phyloP scores from a whole-genome alignment of 2,329 filamentous ascomycete genomes.

The Penicillium sp. region DNA sequence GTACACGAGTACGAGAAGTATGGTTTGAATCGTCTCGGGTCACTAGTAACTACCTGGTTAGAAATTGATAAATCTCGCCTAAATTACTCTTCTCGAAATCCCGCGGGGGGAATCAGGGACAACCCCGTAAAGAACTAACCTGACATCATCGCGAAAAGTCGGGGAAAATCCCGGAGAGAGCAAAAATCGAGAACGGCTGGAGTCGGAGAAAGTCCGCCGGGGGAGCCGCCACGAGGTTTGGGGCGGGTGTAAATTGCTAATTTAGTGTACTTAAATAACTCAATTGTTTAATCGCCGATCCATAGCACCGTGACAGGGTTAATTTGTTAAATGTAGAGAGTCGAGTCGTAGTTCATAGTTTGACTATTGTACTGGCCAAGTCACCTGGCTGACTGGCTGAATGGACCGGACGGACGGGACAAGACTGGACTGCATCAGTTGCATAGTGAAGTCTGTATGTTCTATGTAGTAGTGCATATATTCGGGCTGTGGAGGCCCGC shows the following conservation, averaged over 20 bases:
- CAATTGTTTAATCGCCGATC: neutral
- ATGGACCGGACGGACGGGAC: neutral
- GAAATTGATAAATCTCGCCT: neutral
- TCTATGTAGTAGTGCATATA: no score
- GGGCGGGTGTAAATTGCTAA: no score
- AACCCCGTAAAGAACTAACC: neutral
- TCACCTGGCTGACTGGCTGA: neutral
- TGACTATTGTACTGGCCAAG: neutral
- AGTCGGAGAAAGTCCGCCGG: slow-evolving; percentile 26
- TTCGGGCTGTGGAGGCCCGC: slow-evolving; percentile 11
- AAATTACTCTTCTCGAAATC: neutral
- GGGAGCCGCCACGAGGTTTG: neutral
- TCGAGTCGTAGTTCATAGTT: neutral
- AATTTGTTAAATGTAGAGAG: neutral
- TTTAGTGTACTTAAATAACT: no score
- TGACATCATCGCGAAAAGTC: slow-evolving; percentile 16
- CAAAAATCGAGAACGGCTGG: slow-evolving; percentile 13
- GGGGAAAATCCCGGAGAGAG: slow-evolving; percentile 6
- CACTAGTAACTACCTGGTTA: no score
- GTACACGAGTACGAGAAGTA: no score
- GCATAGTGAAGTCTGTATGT: no score
- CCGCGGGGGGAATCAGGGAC: neutral
- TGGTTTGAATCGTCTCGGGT: no score
- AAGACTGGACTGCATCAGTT: no score
- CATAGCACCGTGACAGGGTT: neutral